Base-by-base conservation (phyloP, 1,284 basidiomycete species). In the Cutaneotrichosporon cavernicola region DNA sequence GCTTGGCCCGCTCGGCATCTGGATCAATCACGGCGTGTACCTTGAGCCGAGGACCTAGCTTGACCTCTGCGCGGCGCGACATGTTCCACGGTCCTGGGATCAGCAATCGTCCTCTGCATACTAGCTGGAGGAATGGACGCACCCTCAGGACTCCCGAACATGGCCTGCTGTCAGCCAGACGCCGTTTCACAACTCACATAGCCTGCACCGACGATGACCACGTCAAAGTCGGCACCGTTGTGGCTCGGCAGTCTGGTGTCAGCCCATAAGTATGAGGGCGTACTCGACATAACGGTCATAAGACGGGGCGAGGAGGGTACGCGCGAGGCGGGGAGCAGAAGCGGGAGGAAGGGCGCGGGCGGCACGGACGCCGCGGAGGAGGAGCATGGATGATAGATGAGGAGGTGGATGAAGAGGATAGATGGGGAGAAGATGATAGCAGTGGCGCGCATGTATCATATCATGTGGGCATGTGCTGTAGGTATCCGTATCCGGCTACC, bases 11-110 rank as follows among this genome's bases (percentile, higher is more conserved):
- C 55, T 90, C 88, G 60, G 87, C 84, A 18, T 88, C 88, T 38
- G 95, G 92, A 79, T 98, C 95, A 74, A 98, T 89, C 63, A 98
- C 84, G 16, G 92, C 95, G 62, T 92, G 87, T 53, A 98, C 92
- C 79, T 92, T 94, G 77, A 98, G 88, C 70, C 95, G 90, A 21
- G 87, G 88, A 46, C 94, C 95, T 64, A 98, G 89, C 83, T 96
- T 95, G 10, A 61, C 36, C 65, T 78, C 74, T 10, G 72, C 64
- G 53, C 75, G 68, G 36, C 66, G 63, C 32, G 75, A 61, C 46
- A 78, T 73, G 66, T 76, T 75, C 76, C 76, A 78, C 43, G 76
- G 76, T 11, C 76, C 75, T 76, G 62, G 30, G 4, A 22, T 38
- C 13, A 60, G 52, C 8, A 16, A n/a, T n/a, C 7, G 30, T 14